Percentiles rank a stretch among this genome's conserved stretches.
Conservation (phyloP, 2,329 filamentous ascomycete genomes). For the Colletotrichum tabaci region DNA sequence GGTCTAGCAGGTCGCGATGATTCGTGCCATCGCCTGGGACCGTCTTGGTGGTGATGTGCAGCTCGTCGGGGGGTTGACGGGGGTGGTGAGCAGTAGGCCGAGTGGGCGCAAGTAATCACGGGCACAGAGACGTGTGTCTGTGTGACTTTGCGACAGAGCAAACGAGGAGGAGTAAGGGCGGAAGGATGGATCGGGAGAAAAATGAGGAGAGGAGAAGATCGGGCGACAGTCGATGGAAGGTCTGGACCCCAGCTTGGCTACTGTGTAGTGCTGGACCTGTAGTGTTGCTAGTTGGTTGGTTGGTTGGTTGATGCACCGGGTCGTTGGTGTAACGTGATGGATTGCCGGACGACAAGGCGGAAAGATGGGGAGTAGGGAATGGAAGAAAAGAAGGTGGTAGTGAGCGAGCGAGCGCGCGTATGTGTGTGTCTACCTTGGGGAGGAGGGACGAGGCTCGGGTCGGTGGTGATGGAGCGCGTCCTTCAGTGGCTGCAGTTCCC, state of each 20-base stretch:
- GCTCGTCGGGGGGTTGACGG: not conserved
- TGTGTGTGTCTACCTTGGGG: not conserved
- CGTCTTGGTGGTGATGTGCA: not conserved
- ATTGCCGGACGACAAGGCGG: conserved; percentile 8
- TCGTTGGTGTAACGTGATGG: conserved; percentile 19
- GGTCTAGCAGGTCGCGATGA: conserved; percentile 8
- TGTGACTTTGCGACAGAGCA: not conserved
- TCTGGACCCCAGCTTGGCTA: conserved; percentile 19
- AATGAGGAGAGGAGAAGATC: conserved; percentile 4
- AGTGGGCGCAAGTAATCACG: not conserved
- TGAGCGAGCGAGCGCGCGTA: not conserved
- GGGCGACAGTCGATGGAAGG: conserved; percentile 14
- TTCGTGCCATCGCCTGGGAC: conserved; percentile 34
- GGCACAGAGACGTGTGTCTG: not conserved
- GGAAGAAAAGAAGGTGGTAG: conserved; percentile 8
- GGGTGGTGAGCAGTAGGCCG: not conserved
- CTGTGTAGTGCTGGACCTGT: conserved; percentile 3
- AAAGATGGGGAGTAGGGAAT: conserved; percentile 7
- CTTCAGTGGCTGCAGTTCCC: conserved; percentile 29
- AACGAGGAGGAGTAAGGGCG: not conserved
- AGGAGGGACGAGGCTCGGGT: not conserved
- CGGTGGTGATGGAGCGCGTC: not conserved
- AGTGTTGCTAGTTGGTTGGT: conserved; percentile 24
- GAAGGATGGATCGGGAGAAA: not conserved
- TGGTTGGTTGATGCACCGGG: conserved; percentile 6